Evolutionary conservation across 345 rosid genomes (phyloP).

Genomic region (Euphorbia tirucalli): DNA sequence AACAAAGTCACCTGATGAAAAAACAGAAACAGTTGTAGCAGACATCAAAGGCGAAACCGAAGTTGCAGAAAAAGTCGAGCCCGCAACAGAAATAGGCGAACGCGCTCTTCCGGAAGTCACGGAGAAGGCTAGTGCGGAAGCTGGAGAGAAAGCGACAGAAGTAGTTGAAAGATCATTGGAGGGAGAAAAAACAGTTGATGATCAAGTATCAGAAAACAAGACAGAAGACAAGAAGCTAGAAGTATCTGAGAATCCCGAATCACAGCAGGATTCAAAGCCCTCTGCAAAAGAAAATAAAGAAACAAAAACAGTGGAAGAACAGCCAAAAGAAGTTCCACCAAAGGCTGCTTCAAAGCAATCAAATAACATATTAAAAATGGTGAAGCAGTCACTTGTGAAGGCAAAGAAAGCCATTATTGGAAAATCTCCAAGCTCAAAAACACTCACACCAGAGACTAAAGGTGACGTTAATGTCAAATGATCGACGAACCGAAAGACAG

Average conservation of each 20-base stretch:
- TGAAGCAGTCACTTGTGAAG: conserved; percentile 73
- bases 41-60: not conserved
- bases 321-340: conserved; percentile 38
- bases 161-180: conserved; percentile 13
- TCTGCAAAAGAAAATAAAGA: conserved; percentile 16
- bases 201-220: conserved; percentile 9
- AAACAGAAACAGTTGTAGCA: not conserved
- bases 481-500: conserved; percentile 1
- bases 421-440: conserved; percentile 71
- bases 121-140: not conserved
- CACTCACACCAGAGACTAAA: conserved; percentile 42
- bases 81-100: not conserved
- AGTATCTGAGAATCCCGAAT: too few species aligned
- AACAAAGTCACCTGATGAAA: not conserved
- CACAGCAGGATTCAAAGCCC: too few species aligned
- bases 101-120: not conserved
- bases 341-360: conserved; percentile 56
- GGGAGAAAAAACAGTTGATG: conserved; percentile 10
- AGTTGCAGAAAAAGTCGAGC: too few species aligned
- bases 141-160: conserved; percentile 1
- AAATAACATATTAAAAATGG: conserved; percentile 63
- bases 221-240: conserved; percentile 9
- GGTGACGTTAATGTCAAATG: conserved; percentile 49
- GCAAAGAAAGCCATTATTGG: conserved; percentile 77
- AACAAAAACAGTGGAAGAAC: conserved; percentile 37